Conservation (phyloP, 2,329 filamentous ascomycete genomes). For the Aspergillus ruber region DNA sequence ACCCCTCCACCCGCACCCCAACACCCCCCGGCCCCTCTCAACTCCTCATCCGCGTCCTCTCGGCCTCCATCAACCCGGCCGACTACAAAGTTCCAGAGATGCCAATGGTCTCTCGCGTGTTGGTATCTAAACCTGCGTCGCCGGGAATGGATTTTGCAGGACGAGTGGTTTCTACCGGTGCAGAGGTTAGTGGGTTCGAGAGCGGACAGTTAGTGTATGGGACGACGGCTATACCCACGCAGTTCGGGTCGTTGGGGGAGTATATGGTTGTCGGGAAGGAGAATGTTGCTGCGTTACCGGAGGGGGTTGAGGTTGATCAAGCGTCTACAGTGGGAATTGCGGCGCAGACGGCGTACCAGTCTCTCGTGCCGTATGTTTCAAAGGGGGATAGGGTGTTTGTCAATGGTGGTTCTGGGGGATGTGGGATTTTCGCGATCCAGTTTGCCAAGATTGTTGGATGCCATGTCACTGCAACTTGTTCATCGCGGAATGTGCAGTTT, state of each 20-base stretch:
- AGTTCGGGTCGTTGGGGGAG: conserved; percentile 41
- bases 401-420: conserved; percentile 59
- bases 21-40: conserved; percentile 33
- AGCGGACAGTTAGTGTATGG: conserved; percentile 46
- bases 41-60: conserved; percentile 51
- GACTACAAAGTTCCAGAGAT: conserved; percentile 60
- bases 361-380: conserved; percentile 42
- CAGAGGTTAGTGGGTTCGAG: conserved; percentile 23
- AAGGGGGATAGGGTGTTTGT: conserved; percentile 55
- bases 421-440: conserved; percentile 56
- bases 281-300: conserved; percentile 36
- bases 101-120: conserved; percentile 33
- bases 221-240: conserved; percentile 18
- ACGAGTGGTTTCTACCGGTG: conserved; percentile 33
- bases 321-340: conserved; percentile 43
- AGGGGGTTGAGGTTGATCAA: conserved; percentile 36
- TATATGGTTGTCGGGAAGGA: conserved; percentile 33
- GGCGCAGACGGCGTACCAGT: conserved; percentile 45
- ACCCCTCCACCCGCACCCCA: conserved; percentile 38
- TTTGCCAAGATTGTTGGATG: conserved; percentile 57
- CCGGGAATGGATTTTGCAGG: conserved; percentile 49
- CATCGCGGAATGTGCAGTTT: conserved; percentile 50
- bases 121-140: conserved; percentile 39
- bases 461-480: conserved; percentile 55
- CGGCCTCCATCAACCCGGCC: conserved; percentile 53